These are phyloP conservation scores for Stemphylium lycopersici DNA, from an alignment of 2,329 filamentous ascomycete species.

Conservation along the genomic window DNA sequence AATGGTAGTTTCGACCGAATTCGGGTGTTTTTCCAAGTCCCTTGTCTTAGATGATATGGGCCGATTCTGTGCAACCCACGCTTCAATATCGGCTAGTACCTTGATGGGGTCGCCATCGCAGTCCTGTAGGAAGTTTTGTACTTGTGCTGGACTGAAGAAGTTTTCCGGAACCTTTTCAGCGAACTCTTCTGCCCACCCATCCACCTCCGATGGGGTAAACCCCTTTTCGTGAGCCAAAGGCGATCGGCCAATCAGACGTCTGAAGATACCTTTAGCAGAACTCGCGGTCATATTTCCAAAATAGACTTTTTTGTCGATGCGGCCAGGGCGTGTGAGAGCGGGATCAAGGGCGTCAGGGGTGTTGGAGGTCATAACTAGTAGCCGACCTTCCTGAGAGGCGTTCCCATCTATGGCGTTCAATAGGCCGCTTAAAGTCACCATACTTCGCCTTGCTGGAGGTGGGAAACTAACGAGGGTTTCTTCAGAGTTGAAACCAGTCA, in stretches of 20 bases:
- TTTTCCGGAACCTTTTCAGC: constrained; percentile 33
- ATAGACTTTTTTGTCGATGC: constrained; percentile 85
- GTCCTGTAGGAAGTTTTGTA: constrained; percentile 40
- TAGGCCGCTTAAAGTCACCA: constrained; percentile 67
- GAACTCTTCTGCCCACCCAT: constrained; percentile 32
- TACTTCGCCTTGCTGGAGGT: constrained; percentile 12
- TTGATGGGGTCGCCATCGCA: constrained; percentile 35
- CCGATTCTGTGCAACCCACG: constrained; percentile 27
- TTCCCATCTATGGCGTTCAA: constrained; percentile 85
- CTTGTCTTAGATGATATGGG: background rate
- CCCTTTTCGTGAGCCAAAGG: constrained; percentile 25
- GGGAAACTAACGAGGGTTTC: background rate
- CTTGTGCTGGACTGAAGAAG: constrained; percentile 41
- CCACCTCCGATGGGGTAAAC: constrained; percentile 28
- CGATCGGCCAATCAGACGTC: constrained; percentile 38
- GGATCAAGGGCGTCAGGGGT: constrained; percentile 74
- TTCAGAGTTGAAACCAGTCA: background rate
- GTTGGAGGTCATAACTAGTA: constrained; percentile 84
- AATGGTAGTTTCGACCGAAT: too few relatives aligned
- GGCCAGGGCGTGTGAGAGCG: constrained; percentile 73
- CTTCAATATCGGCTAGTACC: constrained; percentile 25
- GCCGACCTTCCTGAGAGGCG: constrained; percentile 75
- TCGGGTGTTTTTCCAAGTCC: too few relatives aligned
- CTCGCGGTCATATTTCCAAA: constrained; percentile 34
- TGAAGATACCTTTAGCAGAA: constrained; percentile 35